Percentiles rank a stretch among this genome's conserved stretches.
phyloP scores from a whole-genome alignment of 1,139 yeast species.

The Chernovozyma aurita region DNA sequence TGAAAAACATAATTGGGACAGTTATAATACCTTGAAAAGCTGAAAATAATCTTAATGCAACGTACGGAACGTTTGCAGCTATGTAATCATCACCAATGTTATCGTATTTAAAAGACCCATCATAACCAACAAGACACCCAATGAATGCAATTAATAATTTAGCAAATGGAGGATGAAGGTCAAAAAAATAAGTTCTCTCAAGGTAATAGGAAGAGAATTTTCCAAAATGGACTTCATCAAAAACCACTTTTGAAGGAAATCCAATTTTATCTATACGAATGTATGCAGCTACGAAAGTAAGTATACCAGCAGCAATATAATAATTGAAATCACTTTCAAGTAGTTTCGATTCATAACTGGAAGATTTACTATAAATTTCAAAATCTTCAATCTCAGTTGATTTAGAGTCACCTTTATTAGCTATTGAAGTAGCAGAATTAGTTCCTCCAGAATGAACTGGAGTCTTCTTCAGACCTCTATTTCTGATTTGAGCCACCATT shows the following conservation, averaged over 20 bases:
- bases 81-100: constrained; percentile 83
- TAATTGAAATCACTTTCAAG: constrained; percentile 18
- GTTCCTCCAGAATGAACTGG: no score
- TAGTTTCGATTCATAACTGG: background rate
- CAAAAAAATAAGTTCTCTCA: constrained; percentile 84
- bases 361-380: background rate
- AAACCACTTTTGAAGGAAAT: constrained; percentile 83
- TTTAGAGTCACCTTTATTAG: background rate
- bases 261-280: constrained; percentile 70
- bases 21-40: constrained; percentile 82
- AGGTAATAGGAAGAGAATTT: constrained; percentile 88
- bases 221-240: constrained; percentile 98
- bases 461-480: background rate
- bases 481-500: constrained; percentile 1
- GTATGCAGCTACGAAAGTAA: constrained; percentile 63
- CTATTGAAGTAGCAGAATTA: background rate
- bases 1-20: constrained; percentile 76
- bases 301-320: constrained; percentile 36
- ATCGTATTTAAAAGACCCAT: constrained; percentile 87
- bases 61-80: constrained; percentile 75
- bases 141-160: constrained; percentile 86
- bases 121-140: constrained; percentile 85
- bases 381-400: background rate
- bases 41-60: constrained; percentile 77
- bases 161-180: constrained; percentile 97